Evolutionary conservation across 192 early-diverging fungal species (phyloP).

Genomic region (Backusella tarrabulga): DNA sequence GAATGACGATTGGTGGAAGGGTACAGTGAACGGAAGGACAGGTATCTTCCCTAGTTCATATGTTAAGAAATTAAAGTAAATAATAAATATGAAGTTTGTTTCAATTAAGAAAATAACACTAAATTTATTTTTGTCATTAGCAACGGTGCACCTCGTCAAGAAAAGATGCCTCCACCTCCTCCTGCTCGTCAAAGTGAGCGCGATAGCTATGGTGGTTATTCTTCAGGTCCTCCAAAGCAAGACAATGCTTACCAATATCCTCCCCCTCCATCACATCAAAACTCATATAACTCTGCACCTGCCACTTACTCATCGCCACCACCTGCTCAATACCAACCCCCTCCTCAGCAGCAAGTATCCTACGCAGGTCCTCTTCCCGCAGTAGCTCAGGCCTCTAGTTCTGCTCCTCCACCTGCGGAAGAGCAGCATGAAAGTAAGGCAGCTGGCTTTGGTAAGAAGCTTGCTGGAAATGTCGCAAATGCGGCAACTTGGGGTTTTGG

Average conservation of each 20-base stretch:
- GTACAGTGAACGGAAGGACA: conserved; percentile 22
- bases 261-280: background rate
- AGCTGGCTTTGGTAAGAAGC: conserved; percentile 24
- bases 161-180: background rate
- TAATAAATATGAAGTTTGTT: background rate
- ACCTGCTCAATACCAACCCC: background rate
- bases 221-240: background rate
- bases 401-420: background rate
- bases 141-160: background rate
- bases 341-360: conserved; percentile 5
- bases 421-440: conserved; percentile 1
- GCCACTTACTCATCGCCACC: background rate
- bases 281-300: no score
- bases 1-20: conserved; percentile 40
- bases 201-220: background rate
- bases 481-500: conserved; percentile 35
- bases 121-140: background rate
- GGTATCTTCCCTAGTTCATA: conserved; percentile 36
- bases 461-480: conserved; percentile 26
- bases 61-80: conserved; percentile 26
- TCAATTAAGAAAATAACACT: background rate
- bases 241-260: background rate
- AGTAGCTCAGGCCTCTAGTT: conserved; percentile 1
- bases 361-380: conserved; percentile 18
- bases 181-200: background rate